These are phyloP conservation scores for Triadica sebifera DNA, from an alignment of 345 rosid species.

Conservation along the genomic window DNA sequence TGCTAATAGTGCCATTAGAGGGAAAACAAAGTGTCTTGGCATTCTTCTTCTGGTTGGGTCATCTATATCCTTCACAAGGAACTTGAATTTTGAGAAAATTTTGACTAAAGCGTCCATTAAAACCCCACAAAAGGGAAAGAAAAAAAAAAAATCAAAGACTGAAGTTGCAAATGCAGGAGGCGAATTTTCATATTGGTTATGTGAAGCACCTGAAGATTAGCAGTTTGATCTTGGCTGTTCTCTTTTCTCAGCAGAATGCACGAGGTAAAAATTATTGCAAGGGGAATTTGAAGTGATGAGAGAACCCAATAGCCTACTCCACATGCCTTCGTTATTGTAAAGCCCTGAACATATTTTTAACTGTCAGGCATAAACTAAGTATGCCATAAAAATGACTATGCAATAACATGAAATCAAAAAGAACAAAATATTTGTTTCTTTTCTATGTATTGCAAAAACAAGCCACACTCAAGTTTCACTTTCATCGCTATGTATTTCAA, in stretches of 20 bases:
- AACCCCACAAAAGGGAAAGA: neutral
- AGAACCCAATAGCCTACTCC: slow-evolving; percentile 66
- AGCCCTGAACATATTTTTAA: slow-evolving; percentile 46
- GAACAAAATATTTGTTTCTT: too few species aligned
- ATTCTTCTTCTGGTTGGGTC: slow-evolving; percentile 22
- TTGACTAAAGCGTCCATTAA: neutral
- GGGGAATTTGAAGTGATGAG: slow-evolving; percentile 72
- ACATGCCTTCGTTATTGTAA: slow-evolving; percentile 57
- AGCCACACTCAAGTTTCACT: too few species aligned
- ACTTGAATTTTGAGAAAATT: slow-evolving; percentile 4
- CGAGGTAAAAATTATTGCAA: slow-evolving; percentile 62
- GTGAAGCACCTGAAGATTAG: slow-evolving; percentile 35
- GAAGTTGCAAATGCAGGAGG: neutral
- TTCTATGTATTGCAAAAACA: too few species aligned
- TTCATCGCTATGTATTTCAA: too few species aligned
- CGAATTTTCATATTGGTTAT: neutral
- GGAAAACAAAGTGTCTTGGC: slow-evolving; percentile 49
- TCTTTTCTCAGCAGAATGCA: slow-evolving; percentile 56
- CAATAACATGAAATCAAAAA: neutral
- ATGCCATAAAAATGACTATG: neutral
- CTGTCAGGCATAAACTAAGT: neutral
- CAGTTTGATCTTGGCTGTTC: slow-evolving; percentile 22
- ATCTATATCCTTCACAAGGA: slow-evolving; percentile 38
- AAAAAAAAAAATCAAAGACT: neutral
- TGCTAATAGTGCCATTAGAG: slow-evolving; percentile 69